Percentiles rank a stretch among this genome's conserved stretches.
phyloP scores from a whole-genome alignment of 176 grass and related monocot genomes.

The Carex cristatella region DNA sequence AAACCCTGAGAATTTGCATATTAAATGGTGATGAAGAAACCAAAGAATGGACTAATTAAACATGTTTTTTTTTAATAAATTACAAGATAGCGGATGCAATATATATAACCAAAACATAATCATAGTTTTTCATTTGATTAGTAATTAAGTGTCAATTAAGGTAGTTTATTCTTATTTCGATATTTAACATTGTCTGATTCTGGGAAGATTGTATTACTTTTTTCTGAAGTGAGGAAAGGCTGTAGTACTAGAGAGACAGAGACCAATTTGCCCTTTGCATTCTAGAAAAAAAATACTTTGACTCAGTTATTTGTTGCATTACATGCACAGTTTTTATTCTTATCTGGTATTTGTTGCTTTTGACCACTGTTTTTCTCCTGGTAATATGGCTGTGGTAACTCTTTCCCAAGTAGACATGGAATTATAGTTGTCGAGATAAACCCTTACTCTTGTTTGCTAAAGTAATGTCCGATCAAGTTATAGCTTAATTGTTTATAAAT shows the following conservation, averaged over 20 bases:
- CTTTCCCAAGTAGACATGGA: neutral
- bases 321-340: neutral
- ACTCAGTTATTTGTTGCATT: neutral
- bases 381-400: neutral
- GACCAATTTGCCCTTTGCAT: neutral
- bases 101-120: neutral
- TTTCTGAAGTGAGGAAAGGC: neutral
- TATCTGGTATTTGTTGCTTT: neutral
- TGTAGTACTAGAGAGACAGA: neutral
- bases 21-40: neutral
- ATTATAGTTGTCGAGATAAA: neutral
- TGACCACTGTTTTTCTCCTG: neutral
- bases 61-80: neutral
- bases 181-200: neutral
- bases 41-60: neutral
- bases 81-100: neutral
- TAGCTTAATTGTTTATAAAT: neutral
- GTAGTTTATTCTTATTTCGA: neutral
- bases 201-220: neutral
- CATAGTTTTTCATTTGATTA: neutral
- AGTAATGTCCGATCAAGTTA: neutral
- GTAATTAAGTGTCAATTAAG: neutral
- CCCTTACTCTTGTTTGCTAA: slow-evolving; percentile 4
- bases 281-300: neutral
- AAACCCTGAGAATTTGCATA: neutral